Evolutionary conservation across 164 flowering plant species (phyloP), one percentile per base, ranked within the genome.

Genomic region (Litsea cubeba): DNA sequence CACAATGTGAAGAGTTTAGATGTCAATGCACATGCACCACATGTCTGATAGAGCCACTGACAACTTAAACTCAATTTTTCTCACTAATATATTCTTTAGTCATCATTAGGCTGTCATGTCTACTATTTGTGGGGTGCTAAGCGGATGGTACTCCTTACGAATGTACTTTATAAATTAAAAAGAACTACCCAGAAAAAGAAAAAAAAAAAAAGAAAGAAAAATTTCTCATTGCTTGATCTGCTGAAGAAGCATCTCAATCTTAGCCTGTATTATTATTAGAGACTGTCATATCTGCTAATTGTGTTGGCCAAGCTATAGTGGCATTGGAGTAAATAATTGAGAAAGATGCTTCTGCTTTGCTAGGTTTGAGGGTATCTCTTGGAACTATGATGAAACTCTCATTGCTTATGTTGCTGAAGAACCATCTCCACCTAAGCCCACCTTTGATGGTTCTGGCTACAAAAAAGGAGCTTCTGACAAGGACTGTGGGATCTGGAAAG

Each of bases 301-400:
- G 63, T 60, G 63, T 60, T 3, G n/a, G n/a, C 4, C 23, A 60
- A 23, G 63, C 63, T 60, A 60, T 60, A 60, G 63, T n/a, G 23
- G 24, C 24, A 60, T 50, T 54, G n/a, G 17, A 26, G 23, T 50
- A 15, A 51, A 50, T 51, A 54, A 60, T 40, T 71, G 57, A 69
- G n/a, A 62, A 18, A 20, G 22, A 32, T 65, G 60, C 70, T 25
- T n/a, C 71, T 50, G 6, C 77, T 50, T 62, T 69, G 4, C 46
- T 75, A 95, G 99, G 99, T 96, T 96, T 85, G 97, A 96, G 84
- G 99, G 98, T 12, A 84, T 96, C 50, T 89, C 98, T 23, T 96
- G 99, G 98, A 89, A 87, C 76, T 62, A 81, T 40, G 87, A 91
- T 83, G 99, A 96, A 84, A 87, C 86, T 76, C 81, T 72, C 30